phyloP scores from a whole-genome alignment of 2,329 filamentous ascomycete species.

The Diaporthe longicolla region DNA sequence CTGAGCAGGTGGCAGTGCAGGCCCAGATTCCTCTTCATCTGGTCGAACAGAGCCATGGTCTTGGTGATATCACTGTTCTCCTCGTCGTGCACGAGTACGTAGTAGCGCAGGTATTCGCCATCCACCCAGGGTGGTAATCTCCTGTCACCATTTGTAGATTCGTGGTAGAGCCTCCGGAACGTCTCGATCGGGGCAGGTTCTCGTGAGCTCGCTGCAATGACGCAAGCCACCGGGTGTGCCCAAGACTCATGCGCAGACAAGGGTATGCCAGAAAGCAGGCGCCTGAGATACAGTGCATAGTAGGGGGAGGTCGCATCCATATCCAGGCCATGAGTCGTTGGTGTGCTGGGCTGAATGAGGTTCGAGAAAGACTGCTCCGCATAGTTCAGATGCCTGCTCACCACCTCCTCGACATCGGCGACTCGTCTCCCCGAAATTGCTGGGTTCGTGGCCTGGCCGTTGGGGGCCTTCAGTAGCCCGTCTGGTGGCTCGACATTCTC shows the following conservation, averaged over 20 bases:
- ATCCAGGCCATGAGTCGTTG: constrained; percentile 59
- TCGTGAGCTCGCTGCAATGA: constrained; percentile 94
- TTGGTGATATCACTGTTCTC: constrained; percentile 93
- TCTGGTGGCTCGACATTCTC: constrained; percentile 68
- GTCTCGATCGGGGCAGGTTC: constrained; percentile 89
- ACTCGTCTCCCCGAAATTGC: constrained; percentile 63
- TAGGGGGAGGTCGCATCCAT: constrained; percentile 77
- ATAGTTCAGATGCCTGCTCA: constrained; percentile 83
- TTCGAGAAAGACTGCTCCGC: constrained; percentile 73
- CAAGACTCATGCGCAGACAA: constrained; percentile 92
- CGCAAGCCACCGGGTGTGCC: constrained; percentile 91
- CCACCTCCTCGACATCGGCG: constrained; percentile 81
- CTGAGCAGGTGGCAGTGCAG: constrained; percentile 94
- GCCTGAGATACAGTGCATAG: constrained; percentile 86
- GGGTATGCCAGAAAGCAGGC: constrained; percentile 84
- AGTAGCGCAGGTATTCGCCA: constrained; percentile 93
- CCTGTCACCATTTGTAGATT: constrained; percentile 83
- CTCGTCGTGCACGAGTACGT: constrained; percentile 96
- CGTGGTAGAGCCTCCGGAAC: constrained; percentile 84
- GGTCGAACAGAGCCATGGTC: constrained; percentile 92
- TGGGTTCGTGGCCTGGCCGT: constrained; percentile 47
- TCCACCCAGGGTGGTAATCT: constrained; percentile 88
- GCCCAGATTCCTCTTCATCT: constrained; percentile 99
- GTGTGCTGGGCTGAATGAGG: constrained; percentile 53
- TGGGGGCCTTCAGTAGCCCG: constrained; percentile 46